Base-by-base conservation (phyloP, 2,329 filamentous ascomycete genomes). In the Botryotinia convoluta region DNA sequence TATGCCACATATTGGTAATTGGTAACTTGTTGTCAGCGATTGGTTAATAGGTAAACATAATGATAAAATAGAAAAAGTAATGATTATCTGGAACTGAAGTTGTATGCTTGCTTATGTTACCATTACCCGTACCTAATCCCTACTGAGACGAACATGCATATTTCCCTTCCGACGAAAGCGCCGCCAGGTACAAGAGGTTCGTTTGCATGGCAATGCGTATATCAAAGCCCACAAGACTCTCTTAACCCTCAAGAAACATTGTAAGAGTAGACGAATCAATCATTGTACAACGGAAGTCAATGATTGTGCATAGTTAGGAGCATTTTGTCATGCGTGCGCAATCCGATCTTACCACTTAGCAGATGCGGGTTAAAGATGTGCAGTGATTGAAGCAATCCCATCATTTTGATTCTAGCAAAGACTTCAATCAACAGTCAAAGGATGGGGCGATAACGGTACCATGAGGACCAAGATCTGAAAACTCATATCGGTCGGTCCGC, bases 1-100 rank as follows among this genome's bases (percentile, higher is more conserved):
- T 81, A 81, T 79, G 80, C 80, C 61, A 79, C 76, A 39, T 81
- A 81, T 75, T 81, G 79, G 80, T 77, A 74, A 37, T 60, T 6
- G 22, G 29, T 26, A 44, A 20, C 39, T 44, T 61, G 22, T 61
- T 39, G 12, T 16, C 16, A n/a, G 6, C 22, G 12, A 61, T n/a
- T 39, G 14, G 22, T 29, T 61, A 4, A 39, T 20, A 48, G 7
- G 68, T 26, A 42, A 9, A 10, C 6, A 54, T 68, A 48, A 71
- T 45, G 6, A 37, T 6, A 42, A 37, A 48, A 35, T 6, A 10
- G n/a, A 4, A 4, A 18, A 54, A 67, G 32, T 39, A 14, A 54
- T 29, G 32, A 67, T 67, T 29, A 37, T 68, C 16, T n/a, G 26
- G 35, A 57, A 42, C 2, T 42, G 29, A 54, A 42, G 45, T 12